Conservation (phyloP, 2,329 filamentous ascomycete species). For the Fusarium fujikuroi region DNA sequence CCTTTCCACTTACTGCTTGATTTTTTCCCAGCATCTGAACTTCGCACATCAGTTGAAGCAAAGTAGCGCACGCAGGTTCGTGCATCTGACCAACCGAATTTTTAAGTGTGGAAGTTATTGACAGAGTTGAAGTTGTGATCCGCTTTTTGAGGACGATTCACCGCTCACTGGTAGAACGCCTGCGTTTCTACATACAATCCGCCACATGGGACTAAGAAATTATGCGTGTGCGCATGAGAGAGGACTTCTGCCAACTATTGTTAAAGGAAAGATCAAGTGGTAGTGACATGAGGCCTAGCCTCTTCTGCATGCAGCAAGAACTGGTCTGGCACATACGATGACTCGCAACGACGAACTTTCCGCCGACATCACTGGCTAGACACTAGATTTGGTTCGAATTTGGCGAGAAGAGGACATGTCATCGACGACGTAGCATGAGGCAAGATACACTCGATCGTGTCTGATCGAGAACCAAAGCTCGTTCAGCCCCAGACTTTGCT, state of each 20-base stretch:
- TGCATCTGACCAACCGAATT: conserved; percentile 6
- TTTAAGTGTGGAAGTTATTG: conserved; percentile 29
- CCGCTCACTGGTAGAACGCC: conserved; percentile 5
- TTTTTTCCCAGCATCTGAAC: not conserved
- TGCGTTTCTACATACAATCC: not conserved
- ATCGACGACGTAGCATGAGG: conserved; percentile 11
- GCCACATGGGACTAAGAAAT: not conserved
- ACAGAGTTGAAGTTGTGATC: not conserved
- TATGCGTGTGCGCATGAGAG: not conserved
- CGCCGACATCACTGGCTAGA: not conserved
- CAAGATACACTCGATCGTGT: conserved; percentile 13
- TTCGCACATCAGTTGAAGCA: not conserved
- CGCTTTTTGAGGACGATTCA: not conserved
- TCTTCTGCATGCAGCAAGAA: not conserved
- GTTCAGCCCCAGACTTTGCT: not conserved
- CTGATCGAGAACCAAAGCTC: conserved; percentile 1
- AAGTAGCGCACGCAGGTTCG: conserved; percentile 19
- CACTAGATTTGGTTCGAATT: conserved; percentile 9
- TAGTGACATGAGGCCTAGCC: not conserved
- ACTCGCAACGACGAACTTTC: conserved; percentile 10
- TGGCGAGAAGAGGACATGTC: not conserved
- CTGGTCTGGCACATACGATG: conserved; percentile 4
- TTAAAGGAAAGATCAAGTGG: not conserved
- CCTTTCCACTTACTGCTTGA: conserved; percentile 6
- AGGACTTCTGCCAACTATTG: not conserved